Base-by-base conservation (phyloP, 2,329 filamentous ascomycete genomes). In the Boeremia lycopersici region DNA sequence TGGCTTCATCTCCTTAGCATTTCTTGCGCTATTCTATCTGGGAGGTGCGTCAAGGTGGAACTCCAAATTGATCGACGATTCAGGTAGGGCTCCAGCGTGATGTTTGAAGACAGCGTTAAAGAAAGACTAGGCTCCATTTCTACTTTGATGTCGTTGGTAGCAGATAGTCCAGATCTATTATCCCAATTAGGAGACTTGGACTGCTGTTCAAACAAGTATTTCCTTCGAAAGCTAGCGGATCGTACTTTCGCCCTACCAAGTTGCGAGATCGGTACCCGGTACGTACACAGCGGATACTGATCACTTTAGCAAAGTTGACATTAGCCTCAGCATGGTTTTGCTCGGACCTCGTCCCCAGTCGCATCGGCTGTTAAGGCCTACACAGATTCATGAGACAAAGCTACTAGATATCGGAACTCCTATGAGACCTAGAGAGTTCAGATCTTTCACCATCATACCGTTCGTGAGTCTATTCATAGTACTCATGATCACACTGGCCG, bases 1-100 rank as follows among this genome's bases (percentile, higher is more conserved):
- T 1, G 64, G 34, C 0, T 17, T 63, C 0, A 53, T 74, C 0
- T 57, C 60, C 5, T 3, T 73, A 3, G 56, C 63, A n/a, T 43
- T 68, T 3, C 4, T 15, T 12, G 33, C 33, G n/a, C 6, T 35
- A n/a, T 17, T 15, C 12, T 35, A 12, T 17, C n/a, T 35, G 4
- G 30, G 30, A 12, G 3, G 11, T 12, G n/a, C 30, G n/a, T 9
- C 11, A 4, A 9, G 30, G 11, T 13, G 30, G 4, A 11, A 33
- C 6, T 9, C 10, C 6, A 12, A 33, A 9, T 13, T 33, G 30
- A 9, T 33, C 10, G 30, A 33, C 9, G 30, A 33, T 33, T 13
- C 30, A 8, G 30, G 30, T 33, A 33, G 11, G 30, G 30, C n/a
- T 9, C 4, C n/a, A 13, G 10, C 10, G 6, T 5, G 4, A 33